Percentiles rank a stretch among this genome's conserved stretches.
Conservation (phyloP, 2,329 filamentous ascomycete genomes). For the Diplodia scrobiculata region DNA sequence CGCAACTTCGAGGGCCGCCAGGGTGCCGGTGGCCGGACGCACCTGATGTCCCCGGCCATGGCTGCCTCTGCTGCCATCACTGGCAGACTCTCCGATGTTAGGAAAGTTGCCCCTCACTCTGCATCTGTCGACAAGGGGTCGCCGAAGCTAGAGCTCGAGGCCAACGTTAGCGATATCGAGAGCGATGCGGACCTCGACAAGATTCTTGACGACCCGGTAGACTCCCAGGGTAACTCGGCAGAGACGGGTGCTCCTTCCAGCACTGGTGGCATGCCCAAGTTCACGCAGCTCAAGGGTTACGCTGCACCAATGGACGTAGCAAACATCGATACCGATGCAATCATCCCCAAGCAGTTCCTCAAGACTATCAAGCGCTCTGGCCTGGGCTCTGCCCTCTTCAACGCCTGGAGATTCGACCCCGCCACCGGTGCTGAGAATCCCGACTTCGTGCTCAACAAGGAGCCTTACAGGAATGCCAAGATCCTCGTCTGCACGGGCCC, state of each 20-base stretch:
- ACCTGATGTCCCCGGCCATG: constrained; percentile 97
- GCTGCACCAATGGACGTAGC: constrained; percentile 83
- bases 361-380: constrained; percentile 99
- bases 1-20: constrained; percentile 97
- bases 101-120: constrained; percentile 66
- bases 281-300: constrained; percentile 79
- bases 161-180: constrained; percentile 58
- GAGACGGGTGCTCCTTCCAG: constrained; percentile 52
- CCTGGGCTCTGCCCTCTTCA: constrained; percentile 84
- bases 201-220: constrained; percentile 64
- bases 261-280: constrained; percentile 74
- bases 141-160: constrained; percentile 62
- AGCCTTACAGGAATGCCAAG: constrained; percentile 80
- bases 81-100: constrained; percentile 89
- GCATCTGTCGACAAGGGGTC: constrained; percentile 52
- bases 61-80: constrained; percentile 87
- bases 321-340: constrained; percentile 98
- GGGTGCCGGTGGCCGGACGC: constrained; percentile 85
- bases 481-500: constrained; percentile 87
- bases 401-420: constrained; percentile 74
- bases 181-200: constrained; percentile 66
- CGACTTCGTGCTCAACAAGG: constrained; percentile 86
- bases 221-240: constrained; percentile 67
- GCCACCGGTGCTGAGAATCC: constrained; percentile 71
- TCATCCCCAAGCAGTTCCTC: constrained; percentile 98